Conservation (phyloP, 257 asterid genomes). For the Lithospermum erythrorhizon region DNA sequence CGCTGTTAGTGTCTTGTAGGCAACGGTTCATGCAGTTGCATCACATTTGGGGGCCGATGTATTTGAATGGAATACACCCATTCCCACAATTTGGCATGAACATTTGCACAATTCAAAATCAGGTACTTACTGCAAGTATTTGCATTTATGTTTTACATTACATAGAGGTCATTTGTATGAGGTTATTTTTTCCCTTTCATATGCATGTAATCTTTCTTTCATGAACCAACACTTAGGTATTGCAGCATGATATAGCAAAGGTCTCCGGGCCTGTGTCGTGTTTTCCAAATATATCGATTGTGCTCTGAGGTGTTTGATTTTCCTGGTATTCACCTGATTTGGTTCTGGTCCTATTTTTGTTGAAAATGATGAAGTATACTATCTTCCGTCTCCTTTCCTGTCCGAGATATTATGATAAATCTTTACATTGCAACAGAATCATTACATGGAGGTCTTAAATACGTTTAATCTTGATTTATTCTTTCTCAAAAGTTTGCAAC, state of each 20-base stretch:
- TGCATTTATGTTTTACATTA: background rate
- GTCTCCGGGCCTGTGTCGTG: background rate
- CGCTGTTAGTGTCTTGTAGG: conserved; percentile 38
- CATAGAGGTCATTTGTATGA: background rate
- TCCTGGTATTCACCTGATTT: too few relatives aligned
- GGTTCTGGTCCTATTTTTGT: background rate
- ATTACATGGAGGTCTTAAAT: background rate
- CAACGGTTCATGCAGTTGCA: conserved; percentile 66
- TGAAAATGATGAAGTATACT: background rate
- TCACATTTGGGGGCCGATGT: conserved; percentile 60
- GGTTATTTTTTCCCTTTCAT: too few relatives aligned
- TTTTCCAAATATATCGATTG: too few relatives aligned
- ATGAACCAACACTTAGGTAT: background rate
- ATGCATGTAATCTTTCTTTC: background rate
- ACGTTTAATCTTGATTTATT: background rate
- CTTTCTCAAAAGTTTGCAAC: background rate
- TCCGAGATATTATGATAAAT: background rate
- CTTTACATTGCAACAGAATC: background rate
- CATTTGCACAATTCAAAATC: conserved; percentile 70
- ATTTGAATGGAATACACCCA: conserved; percentile 86
- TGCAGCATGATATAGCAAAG: background rate
- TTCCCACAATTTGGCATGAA: conserved; percentile 89
- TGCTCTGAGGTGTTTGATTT: background rate
- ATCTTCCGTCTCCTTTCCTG: background rate
- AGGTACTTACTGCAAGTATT: conserved; percentile 33